Conservation (phyloP, 2,329 filamentous ascomycete genomes). For the Neofusicoccum sp. region DNA sequence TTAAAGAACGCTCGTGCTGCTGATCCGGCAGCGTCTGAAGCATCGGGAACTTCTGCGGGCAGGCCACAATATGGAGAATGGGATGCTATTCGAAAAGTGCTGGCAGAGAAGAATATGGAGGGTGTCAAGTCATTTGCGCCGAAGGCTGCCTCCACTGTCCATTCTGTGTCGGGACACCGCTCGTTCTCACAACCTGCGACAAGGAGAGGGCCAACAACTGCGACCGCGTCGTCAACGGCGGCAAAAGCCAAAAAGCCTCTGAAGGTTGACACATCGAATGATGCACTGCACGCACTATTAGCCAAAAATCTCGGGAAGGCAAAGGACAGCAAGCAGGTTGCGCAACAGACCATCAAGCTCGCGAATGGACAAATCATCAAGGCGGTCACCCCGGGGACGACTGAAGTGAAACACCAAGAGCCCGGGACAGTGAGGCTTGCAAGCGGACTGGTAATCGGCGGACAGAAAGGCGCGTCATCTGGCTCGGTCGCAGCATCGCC, state of each 20-base stretch:
- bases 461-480: not conserved
- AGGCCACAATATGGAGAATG: constrained; percentile 22
- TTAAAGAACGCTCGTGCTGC: constrained; percentile 20
- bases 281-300: constrained; percentile 14
- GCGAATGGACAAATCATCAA: constrained; percentile 18
- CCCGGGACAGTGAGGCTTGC: not conserved
- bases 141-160: constrained; percentile 11
- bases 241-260: not conserved
- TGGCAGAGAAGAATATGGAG: constrained; percentile 11
- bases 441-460: not conserved
- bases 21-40: not conserved
- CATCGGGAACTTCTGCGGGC: constrained; percentile 2
- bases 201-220: not conserved
- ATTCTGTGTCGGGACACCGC: constrained; percentile 14
- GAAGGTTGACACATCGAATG: constrained; percentile 14
- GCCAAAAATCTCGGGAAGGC: constrained; percentile 14
- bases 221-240: not conserved
- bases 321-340: constrained; percentile 12
- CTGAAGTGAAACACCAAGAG: constrained; percentile 3
- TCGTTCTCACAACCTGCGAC: constrained; percentile 19
- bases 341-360: constrained; percentile 17
- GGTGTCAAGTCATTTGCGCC: constrained; percentile 19
- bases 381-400: not conserved
- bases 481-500: not conserved
- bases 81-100: constrained; percentile 17